Percentiles rank a stretch among this genome's conserved stretches.
Conservation (phyloP, 106 monocot genomes). For the Posidonia australis region DNA sequence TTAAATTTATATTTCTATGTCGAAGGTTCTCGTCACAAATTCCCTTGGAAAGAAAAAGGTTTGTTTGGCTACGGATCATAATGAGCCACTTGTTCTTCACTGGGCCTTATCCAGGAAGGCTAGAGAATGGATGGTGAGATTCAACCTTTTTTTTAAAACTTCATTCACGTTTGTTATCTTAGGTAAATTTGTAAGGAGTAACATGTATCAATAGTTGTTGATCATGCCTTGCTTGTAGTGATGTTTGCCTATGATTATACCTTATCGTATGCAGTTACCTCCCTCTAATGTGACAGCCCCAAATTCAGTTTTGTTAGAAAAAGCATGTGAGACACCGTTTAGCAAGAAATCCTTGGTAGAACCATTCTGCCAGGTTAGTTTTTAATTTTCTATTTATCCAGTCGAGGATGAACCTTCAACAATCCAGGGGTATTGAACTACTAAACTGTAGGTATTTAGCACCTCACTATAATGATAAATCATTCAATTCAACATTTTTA, state of each 20-base stretch:
- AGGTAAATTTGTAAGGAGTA: not conserved
- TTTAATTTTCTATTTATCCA: slow-evolving; percentile 4
- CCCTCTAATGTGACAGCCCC: slow-evolving; percentile 36
- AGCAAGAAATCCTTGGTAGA: slow-evolving; percentile 22
- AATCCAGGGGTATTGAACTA: too few relatives aligned
- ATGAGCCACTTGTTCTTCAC: slow-evolving; percentile 68
- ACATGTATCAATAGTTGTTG: not conserved
- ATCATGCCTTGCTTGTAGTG: not conserved
- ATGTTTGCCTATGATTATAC: not conserved
- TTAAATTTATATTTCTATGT: slow-evolving; percentile 5
- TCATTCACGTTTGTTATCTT: not conserved
- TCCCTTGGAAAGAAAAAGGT: slow-evolving; percentile 50
- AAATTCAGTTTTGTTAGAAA: slow-evolving; percentile 46
- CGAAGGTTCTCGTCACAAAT: slow-evolving; percentile 55
- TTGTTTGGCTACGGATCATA: slow-evolving; percentile 53
- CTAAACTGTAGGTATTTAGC: not conserved
- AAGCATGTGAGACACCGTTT: slow-evolving; percentile 74
- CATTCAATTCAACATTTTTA: slow-evolving; percentile 7
- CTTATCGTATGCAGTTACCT: slow-evolving; percentile 42
- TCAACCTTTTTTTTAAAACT: not conserved
- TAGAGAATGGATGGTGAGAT: slow-evolving; percentile 79
- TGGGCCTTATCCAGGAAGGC: slow-evolving; percentile 68
- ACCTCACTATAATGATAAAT: not conserved
- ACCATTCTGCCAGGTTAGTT: slow-evolving; percentile 43
- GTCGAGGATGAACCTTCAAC: not conserved